Conservation (phyloP, 768 basidiomycete species). For the Lactarius quietus region DNA sequence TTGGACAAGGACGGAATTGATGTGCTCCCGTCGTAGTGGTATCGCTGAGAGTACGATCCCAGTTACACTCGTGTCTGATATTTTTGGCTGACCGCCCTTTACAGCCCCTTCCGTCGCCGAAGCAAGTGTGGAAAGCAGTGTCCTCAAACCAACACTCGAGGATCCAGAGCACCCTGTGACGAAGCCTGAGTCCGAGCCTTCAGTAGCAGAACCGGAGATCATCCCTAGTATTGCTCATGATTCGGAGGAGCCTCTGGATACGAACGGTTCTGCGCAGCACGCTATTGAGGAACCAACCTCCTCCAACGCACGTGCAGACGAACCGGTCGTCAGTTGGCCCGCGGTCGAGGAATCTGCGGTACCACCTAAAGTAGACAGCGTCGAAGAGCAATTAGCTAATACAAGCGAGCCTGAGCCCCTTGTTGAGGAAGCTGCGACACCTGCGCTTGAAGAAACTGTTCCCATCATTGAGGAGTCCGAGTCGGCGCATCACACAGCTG, state of each 20-base stretch:
- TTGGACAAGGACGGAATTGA: not conserved
- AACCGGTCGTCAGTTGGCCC: not conserved
- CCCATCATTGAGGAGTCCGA: slow-evolving; percentile 7
- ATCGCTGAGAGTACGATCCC: slow-evolving; percentile 10
- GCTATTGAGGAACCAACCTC: not conserved
- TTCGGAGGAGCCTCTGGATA: not conserved
- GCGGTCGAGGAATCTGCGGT: not conserved
- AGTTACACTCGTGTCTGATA: not conserved
- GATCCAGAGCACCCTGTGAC: not conserved
- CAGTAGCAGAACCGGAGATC: not conserved
- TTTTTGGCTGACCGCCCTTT: not conserved
- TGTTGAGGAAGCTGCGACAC: not conserved
- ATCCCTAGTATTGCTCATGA: not conserved
- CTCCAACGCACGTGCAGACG: not conserved
- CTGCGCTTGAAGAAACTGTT: not conserved
- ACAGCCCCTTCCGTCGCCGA: slow-evolving; percentile 7
- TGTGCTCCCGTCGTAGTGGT: not conserved
- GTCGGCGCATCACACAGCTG: not conserved
- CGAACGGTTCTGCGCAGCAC: not conserved
- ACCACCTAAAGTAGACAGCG: not conserved
- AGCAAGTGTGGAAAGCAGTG: not conserved
- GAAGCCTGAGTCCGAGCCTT: not conserved
- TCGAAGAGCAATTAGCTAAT: not conserved
- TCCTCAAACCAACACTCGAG: not conserved
- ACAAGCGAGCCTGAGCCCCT: slow-evolving; percentile 2